A percentile compares a stretch with the other conserved stretches of the same genome.
These are phyloP conservation scores for Alternaria tenuissima DNA, from an alignment of 2,329 filamentous ascomycete genomes.

Conservation along the genomic window DNA sequence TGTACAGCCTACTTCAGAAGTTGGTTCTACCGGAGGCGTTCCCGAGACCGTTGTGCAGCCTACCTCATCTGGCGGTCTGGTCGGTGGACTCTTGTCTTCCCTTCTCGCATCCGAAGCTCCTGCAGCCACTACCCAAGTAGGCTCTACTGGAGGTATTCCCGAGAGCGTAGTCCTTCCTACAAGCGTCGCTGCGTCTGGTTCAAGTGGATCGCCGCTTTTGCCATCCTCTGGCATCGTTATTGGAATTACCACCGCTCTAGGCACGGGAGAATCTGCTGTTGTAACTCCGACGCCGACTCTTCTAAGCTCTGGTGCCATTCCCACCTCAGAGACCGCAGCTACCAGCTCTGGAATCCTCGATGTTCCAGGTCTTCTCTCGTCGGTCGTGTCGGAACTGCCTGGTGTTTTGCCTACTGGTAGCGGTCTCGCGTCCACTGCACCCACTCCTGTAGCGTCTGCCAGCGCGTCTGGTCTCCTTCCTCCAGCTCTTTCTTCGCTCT, in stretches of 20 bases:
- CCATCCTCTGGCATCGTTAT: slow-evolving; percentile 42
- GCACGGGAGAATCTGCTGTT: slow-evolving; percentile 26
- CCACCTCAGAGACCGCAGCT: slow-evolving; percentile 30
- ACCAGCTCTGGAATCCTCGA: slow-evolving; percentile 21
- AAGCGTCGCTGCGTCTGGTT: slow-evolving; percentile 9
- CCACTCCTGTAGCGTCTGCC: slow-evolving; percentile 21
- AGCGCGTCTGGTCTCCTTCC: slow-evolving; percentile 27
- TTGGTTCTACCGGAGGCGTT: slow-evolving; percentile 22
- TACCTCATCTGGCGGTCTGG: slow-evolving; percentile 13
- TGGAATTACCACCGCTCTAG: slow-evolving; percentile 48
- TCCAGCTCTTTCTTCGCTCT: slow-evolving; percentile 24
- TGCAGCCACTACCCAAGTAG: slow-evolving; percentile 23
- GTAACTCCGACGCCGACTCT: slow-evolving; percentile 24
- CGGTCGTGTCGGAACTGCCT: slow-evolving; percentile 32
- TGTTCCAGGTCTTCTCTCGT: slow-evolving; percentile 28
- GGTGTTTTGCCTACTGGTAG: slow-evolving; percentile 29
- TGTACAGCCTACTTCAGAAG: slow-evolving; percentile 23
- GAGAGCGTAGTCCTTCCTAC: slow-evolving; percentile 35
- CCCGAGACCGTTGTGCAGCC: slow-evolving; percentile 21
- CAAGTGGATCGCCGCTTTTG: slow-evolving; percentile 6
- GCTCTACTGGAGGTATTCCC: slow-evolving; percentile 35
- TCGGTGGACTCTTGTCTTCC: slow-evolving; percentile 23
- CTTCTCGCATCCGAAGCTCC: slow-evolving; percentile 18
- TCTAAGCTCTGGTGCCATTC: slow-evolving; percentile 28
- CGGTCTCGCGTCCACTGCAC: slow-evolving; percentile 24